Conservation (phyloP, 2,329 filamentous ascomycete genomes). For the Paecilomyces dactylethromorphus region DNA sequence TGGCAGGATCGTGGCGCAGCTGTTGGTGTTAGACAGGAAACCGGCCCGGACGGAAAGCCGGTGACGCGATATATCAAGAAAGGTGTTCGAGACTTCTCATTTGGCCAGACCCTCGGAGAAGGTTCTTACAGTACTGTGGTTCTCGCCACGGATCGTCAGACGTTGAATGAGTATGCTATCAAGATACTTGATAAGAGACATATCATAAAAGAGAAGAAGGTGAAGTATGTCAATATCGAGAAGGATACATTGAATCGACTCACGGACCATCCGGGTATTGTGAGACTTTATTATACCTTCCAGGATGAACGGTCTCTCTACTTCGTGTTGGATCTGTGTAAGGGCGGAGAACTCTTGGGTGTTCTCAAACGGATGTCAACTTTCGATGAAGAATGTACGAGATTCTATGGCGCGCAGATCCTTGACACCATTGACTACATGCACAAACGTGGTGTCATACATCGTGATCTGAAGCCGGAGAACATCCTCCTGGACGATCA, state of each 20-base stretch:
- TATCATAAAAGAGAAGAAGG: slow-evolving; percentile 99
- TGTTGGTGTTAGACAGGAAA: slow-evolving; percentile 70
- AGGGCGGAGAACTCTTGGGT: slow-evolving; percentile 83
- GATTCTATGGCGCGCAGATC: slow-evolving; percentile 93
- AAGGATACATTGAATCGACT: slow-evolving; percentile 95
- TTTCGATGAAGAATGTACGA: slow-evolving; percentile 89
- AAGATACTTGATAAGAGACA: slow-evolving; percentile 98
- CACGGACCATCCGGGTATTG: slow-evolving; percentile 93
- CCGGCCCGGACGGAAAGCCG: slow-evolving; percentile 77
- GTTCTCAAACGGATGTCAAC: slow-evolving; percentile 91
- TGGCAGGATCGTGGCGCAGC: slow-evolving; percentile 97
- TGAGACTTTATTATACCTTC: slow-evolving; percentile 96
- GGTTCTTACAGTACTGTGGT: slow-evolving; percentile 97
- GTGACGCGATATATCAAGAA: slow-evolving; percentile 86
- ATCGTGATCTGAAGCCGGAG: slow-evolving; percentile 93
- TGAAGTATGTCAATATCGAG: slow-evolving; percentile 99
- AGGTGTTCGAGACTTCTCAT: slow-evolving; percentile 92
- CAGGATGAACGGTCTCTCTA: slow-evolving; percentile 95
- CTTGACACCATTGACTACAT: slow-evolving; percentile 96
- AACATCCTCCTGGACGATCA: slow-evolving; percentile 92
- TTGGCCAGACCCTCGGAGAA: slow-evolving; percentile 84
- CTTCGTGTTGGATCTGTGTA: slow-evolving; percentile 91
- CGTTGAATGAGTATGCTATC: slow-evolving; percentile 91
- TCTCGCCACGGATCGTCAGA: slow-evolving; percentile 87
- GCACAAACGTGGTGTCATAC: slow-evolving; percentile 93